A percentile compares a stretch with the other conserved stretches of the same genome.
These are phyloP conservation scores for Phytophthora brassicae DNA, from an alignment of 352 stramenopile genomes.

Conservation along the genomic window DNA sequence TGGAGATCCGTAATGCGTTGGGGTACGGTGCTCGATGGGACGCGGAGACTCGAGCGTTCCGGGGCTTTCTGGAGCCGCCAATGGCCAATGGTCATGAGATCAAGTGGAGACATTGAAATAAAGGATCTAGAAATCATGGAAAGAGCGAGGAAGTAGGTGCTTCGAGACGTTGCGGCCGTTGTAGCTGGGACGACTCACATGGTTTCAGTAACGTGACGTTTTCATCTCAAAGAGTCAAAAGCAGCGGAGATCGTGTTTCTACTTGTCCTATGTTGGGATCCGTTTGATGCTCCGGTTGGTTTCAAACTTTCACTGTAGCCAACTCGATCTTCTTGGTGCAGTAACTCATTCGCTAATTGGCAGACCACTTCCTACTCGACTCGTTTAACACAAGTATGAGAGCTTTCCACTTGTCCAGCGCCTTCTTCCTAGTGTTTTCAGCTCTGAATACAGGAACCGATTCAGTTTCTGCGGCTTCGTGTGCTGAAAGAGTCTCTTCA, in stretches of 20 bases:
- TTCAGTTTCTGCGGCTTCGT: slow-evolving; percentile 11
- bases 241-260: slow-evolving; percentile 17
- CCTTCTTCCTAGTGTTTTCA: slow-evolving; percentile 16
- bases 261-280: slow-evolving; percentile 16
- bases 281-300: slow-evolving; percentile 15
- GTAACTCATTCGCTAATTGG: slow-evolving; percentile 27
- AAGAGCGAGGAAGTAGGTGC: slow-evolving; percentile 11
- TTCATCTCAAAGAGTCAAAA: not conserved
- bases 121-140: not conserved
- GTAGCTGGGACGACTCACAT: slow-evolving; percentile 15
- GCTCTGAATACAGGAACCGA: slow-evolving; percentile 7
- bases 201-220: slow-evolving; percentile 28
- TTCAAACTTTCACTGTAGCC: slow-evolving; percentile 19
- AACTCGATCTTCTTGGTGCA: slow-evolving; percentile 13
- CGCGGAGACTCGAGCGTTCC: slow-evolving; percentile 46
- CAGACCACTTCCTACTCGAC: slow-evolving; percentile 25
- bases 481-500: slow-evolving; percentile 23
- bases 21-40: slow-evolving; percentile 83
- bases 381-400: slow-evolving; percentile 15
- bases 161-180: slow-evolving; percentile 19
- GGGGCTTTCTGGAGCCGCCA: slow-evolving; percentile 83
- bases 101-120: slow-evolving; percentile 64
- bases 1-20: slow-evolving; percentile 68
- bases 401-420: slow-evolving; percentile 16
- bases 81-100: slow-evolving; percentile 77